Evolutionary conservation across 1,284 basidiomycete genomes (phyloP), one percentile per base, ranked within the genome.

Genomic region (Tremellales sp.): DNA sequence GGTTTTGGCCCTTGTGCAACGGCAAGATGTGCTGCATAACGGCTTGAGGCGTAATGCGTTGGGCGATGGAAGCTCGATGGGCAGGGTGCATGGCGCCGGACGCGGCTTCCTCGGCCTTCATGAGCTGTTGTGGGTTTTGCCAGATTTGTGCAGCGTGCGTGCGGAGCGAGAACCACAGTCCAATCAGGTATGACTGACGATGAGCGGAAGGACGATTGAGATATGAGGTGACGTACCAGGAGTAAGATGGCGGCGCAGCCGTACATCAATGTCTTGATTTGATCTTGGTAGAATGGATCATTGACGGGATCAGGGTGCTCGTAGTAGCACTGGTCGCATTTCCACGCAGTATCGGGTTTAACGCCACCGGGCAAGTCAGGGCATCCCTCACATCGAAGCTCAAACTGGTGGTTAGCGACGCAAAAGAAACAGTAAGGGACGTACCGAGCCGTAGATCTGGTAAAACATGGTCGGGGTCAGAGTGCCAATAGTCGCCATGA

Each of bases 401-500:
- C 85, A 76, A 98, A 97, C 85, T 94, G 54, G 10, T 17, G 19
- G n/a, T n/a, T 8, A 39, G 36, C 36, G 19, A 21, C 19, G 36
- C 29, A n/a, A 13, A 8, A 7, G 19, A 11, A 39, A 19, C 19
- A n/a, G 36, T 8, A 39, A 8, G 8, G 4, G 3, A 82, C 90
- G 74, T 64, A 94, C 92, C 60, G 90, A 93, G 40, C 96, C 96
- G 72, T 97, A 99, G 15, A 88, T 94, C 75, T 98, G 93, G 75
- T 99, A 99, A 73, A 99, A 99, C 62, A 99, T 72, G 0, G 96
- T 98, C 3, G 96, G 96, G 0, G 92, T 86, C 48, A 98, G 78
- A 2, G 90, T 91, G 13, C 96, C 96, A 53, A 99, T 97, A 70
- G 98, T 93, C 5, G 96, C 96, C 94, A 98, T 98, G 76, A 99